Conservation (phyloP, 768 basidiomycete genomes). For the Amanita polypyramis region DNA sequence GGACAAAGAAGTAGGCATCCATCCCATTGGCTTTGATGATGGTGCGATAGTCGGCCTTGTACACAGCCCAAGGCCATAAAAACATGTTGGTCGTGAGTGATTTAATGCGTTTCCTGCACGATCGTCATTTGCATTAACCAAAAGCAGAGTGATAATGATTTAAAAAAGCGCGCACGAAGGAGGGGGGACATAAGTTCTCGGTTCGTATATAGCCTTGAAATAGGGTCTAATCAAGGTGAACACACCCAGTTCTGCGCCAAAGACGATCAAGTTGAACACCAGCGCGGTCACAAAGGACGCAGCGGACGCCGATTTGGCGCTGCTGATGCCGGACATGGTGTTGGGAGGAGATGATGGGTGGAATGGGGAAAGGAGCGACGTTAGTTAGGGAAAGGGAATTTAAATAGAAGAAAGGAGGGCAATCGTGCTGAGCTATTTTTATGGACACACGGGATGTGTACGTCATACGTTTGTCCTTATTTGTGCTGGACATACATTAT, state of each 20-base stretch:
- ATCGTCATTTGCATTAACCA: no score
- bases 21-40: conserved; percentile 66
- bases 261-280: conserved; percentile 69
- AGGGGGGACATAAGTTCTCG: conserved; percentile 56
- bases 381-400: neutral
- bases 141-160: neutral
- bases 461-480: neutral
- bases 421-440: no score
- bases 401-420: neutral
- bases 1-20: conserved; percentile 91
- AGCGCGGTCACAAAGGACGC: conserved; percentile 77
- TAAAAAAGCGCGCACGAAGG: conserved; percentile 25
- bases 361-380: neutral
- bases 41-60: conserved; percentile 46
- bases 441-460: neutral
- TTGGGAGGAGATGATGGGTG: neutral
- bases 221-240: conserved; percentile 80
- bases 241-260: conserved; percentile 54
- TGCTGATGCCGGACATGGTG: conserved; percentile 26
- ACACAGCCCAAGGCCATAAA: conserved; percentile 60
- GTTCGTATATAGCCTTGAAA: conserved; percentile 87
- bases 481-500: neutral
- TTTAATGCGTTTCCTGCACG: conserved; percentile 44
- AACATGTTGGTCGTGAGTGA: conserved; percentile 41
- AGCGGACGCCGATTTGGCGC: conserved; percentile 56